Evolutionary conservation across 495 filamentous ascomycete species (phyloP).

Genomic region (Penicillium verhagenii): DNA sequence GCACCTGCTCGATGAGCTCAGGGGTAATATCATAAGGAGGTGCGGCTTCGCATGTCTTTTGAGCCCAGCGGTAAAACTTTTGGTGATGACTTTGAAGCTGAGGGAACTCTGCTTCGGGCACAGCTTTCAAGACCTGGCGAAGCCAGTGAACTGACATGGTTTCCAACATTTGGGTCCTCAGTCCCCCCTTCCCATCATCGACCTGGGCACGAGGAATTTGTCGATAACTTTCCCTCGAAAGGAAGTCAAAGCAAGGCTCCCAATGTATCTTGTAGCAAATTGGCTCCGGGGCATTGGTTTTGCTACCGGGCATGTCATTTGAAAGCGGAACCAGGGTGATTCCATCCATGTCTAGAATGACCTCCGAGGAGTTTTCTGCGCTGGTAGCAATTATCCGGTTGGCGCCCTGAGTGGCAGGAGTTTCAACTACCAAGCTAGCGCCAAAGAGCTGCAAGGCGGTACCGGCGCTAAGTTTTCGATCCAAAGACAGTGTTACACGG

Average conservation of each 20-base stretch:
- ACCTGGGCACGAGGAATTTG: conserved; percentile 13
- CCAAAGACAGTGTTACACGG: conserved; percentile 17
- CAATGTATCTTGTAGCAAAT: conserved; percentile 51
- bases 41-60: conserved; percentile 14
- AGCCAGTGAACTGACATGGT: conserved; percentile 35
- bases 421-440: conserved; percentile 27
- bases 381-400: conserved; percentile 26
- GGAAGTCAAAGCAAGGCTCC: conserved; percentile 45
- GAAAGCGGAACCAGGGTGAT: conserved; percentile 21
- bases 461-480: conserved; percentile 13
- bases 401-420: conserved; percentile 28
- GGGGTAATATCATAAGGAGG: not conserved
- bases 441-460: conserved; percentile 25
- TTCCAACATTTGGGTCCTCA: conserved; percentile 38
- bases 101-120: conserved; percentile 33
- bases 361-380: conserved; percentile 8
- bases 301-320: conserved; percentile 16
- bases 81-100: conserved; percentile 20
- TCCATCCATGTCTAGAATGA: conserved; percentile 20
- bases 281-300: conserved; percentile 9
- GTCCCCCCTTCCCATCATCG: conserved; percentile 8
- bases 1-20: conserved; percentile 12
- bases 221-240: conserved; percentile 23
- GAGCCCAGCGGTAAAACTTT: conserved; percentile 31
- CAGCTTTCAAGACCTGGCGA: conserved; percentile 25